A percentile compares a stretch with the other conserved stretches of the same genome.
phyloP scores from a whole-genome alignment of 352 stramenopile genomes.

The Globisporangium mamillatum region DNA sequence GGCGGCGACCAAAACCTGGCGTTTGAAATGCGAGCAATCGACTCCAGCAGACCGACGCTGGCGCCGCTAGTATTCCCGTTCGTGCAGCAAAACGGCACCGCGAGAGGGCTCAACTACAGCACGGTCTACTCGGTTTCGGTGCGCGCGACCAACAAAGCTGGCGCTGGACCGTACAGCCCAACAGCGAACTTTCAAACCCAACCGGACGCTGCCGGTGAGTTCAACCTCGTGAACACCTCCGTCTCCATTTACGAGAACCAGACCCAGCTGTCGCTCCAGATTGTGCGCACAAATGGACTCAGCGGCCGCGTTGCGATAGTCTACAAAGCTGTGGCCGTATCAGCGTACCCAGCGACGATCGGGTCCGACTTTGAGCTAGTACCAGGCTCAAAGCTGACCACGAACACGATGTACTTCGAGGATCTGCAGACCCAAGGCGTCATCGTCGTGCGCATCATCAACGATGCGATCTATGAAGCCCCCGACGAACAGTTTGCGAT shows the following conservation, averaged over 20 bases:
- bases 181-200: constrained; percentile 26
- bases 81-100: constrained; percentile 7
- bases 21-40: constrained; percentile 30
- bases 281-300: constrained; percentile 43
- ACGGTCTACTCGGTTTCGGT: constrained; percentile 40
- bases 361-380: constrained; percentile 37
- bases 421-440: constrained; percentile 22
- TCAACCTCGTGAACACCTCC: constrained; percentile 31
- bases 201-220: constrained; percentile 49
- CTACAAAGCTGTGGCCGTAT: constrained; percentile 19
- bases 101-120: constrained; percentile 28
- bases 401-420: constrained; percentile 32
- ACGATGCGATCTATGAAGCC: constrained; percentile 42
- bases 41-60: background rate
- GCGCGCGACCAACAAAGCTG: constrained; percentile 31
- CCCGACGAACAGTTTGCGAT: constrained; percentile 43
- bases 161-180: constrained; percentile 35
- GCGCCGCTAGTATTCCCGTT: constrained; percentile 9
- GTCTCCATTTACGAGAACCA: constrained; percentile 42
- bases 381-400: constrained; percentile 12
- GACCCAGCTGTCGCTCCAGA: constrained; percentile 23
- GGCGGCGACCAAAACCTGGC: constrained; percentile 33
- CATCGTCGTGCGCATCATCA: constrained; percentile 38
- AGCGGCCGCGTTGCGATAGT: constrained; percentile 37
- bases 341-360: constrained; percentile 22